Evolutionary conservation across 352 stramenopile species (phyloP).

Genomic region (Pythium biforme): DNA sequence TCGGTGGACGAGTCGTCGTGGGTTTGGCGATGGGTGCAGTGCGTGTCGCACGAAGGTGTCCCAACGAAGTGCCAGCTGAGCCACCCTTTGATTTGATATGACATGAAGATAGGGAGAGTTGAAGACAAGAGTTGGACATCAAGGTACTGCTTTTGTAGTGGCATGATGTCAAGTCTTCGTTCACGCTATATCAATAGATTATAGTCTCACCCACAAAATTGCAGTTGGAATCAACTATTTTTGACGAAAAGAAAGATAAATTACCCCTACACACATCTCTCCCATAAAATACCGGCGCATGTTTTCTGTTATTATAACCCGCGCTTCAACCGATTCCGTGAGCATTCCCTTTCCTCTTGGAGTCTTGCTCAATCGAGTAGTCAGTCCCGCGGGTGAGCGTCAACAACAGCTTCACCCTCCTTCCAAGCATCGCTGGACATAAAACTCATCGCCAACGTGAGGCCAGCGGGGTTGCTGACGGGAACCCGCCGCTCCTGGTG

Average conservation of each 20-base stretch:
- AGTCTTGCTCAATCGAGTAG: neutral
- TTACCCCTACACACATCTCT: slow-evolving; percentile 11
- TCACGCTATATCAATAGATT: neutral
- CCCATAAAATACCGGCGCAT: neutral
- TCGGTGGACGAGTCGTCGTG: neutral
- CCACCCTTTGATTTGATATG: slow-evolving; percentile 16
- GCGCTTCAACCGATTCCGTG: neutral
- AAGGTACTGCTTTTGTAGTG: slow-evolving; percentile 5
- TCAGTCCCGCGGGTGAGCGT: too few species aligned
- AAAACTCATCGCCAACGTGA: neutral
- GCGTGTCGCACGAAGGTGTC: slow-evolving; percentile 34
- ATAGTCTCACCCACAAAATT: neutral
- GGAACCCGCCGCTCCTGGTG: neutral
- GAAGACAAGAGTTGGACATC: slow-evolving; percentile 24
- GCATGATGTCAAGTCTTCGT: neutral
- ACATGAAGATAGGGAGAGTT: slow-evolving; percentile 15
- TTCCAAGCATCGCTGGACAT: neutral
- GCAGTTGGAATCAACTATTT: neutral
- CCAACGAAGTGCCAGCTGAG: slow-evolving; percentile 11
- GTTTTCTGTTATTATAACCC: slow-evolving; percentile 10
- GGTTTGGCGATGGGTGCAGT: neutral
- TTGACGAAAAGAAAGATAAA: neutral
- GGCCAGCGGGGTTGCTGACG: neutral
- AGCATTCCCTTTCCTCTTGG: neutral
- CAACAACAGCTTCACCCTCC: neutral